Conservation (phyloP, 2,329 filamentous ascomycete genomes). For the Penicillium italicum region DNA sequence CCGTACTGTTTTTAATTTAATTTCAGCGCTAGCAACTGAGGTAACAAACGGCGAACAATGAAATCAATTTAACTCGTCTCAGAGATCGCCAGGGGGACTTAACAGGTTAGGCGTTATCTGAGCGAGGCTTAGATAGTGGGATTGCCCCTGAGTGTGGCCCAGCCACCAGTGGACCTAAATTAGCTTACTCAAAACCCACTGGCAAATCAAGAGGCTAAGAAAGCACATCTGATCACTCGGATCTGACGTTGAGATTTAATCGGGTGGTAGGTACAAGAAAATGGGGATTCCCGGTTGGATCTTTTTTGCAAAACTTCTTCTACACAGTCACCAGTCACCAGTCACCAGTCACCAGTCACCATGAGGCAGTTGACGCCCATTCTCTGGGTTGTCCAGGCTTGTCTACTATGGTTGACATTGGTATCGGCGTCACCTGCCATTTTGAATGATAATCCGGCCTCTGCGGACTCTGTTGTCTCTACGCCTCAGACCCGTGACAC, state of each 20-base stretch:
- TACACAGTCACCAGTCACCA: neutral
- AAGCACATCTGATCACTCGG: neutral
- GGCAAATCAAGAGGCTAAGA: neutral
- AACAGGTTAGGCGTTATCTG: neutral
- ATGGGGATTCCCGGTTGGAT: neutral
- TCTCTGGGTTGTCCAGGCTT: conserved; percentile 6
- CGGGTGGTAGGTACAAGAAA: neutral
- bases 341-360: neutral
- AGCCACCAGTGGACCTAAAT: neutral
- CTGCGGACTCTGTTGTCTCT: neutral
- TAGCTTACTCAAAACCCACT: neutral
- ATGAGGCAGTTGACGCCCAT: conserved; percentile 7
- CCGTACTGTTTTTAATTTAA: neutral
- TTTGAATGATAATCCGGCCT: neutral
- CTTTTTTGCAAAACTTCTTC: neutral
- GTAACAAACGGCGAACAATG: neutral
- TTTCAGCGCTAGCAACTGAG: neutral
- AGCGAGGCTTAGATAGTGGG: neutral
- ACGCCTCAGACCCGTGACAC: neutral
- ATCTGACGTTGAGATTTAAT: conserved; percentile 1
- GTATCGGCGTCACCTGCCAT: neutral
- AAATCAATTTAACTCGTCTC: neutral
- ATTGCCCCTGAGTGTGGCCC: neutral
- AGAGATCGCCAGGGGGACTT: neutral
- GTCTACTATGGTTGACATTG: conserved; percentile 5